Conservation (phyloP, 1,284 basidiomycete species). For the Cryptococcus hybrid region DNA sequence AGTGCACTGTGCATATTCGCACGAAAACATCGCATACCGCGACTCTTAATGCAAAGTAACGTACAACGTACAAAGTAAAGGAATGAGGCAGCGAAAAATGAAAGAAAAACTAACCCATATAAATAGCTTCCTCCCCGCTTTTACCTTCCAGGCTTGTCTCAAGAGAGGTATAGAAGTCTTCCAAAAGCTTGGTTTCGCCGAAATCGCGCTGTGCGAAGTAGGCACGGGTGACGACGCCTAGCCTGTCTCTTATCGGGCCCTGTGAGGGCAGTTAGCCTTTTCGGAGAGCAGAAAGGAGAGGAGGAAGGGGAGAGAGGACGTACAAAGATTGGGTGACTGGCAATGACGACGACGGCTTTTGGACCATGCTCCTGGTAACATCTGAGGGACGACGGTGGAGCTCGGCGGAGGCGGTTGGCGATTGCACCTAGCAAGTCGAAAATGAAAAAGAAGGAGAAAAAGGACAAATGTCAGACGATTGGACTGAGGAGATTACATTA, state of each 20-base stretch:
- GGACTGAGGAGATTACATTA: too few relatives aligned
- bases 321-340: slow-evolving; percentile 80
- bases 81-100: too few relatives aligned
- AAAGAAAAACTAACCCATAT: slow-evolving; percentile 33
- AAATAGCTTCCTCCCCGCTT: slow-evolving; percentile 44
- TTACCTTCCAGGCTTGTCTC: slow-evolving; percentile 54
- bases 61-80: too few relatives aligned
- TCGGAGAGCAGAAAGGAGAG: slow-evolving; percentile 10
- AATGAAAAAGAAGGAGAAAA: neutral
- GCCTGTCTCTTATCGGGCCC: slow-evolving; percentile 51
- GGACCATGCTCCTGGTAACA: slow-evolving; percentile 92
- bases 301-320: slow-evolving; percentile 8
- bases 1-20: too few relatives aligned
- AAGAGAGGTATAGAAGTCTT: slow-evolving; percentile 74
- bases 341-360: slow-evolving; percentile 94
- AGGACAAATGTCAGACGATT: slow-evolving; percentile 55
- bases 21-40: too few relatives aligned
- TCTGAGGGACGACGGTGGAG: slow-evolving; percentile 80
- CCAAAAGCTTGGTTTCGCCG: slow-evolving; percentile 73
- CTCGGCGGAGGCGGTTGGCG: slow-evolving; percentile 79
- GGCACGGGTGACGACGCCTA: slow-evolving; percentile 92
- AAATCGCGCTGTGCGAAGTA: slow-evolving; percentile 90
- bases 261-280: slow-evolving; percentile 13
- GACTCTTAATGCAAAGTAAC: too few relatives aligned
- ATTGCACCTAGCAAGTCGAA: slow-evolving; percentile 67